Conservation (phyloP, 2,329 filamentous ascomycete species). For the Penicillium sp. region DNA sequence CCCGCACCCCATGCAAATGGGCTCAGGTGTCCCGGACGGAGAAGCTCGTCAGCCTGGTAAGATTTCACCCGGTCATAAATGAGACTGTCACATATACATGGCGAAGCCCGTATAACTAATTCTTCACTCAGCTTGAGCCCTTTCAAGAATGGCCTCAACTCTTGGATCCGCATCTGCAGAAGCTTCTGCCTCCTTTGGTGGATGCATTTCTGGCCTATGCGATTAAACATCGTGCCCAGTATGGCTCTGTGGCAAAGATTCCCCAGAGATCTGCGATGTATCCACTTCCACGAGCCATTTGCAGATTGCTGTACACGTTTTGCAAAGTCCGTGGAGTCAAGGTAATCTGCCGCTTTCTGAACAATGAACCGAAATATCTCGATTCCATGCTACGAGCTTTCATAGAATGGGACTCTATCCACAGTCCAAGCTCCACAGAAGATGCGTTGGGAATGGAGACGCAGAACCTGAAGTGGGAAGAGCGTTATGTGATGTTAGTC, state of each 20-base stretch:
- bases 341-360: conserved; percentile 84
- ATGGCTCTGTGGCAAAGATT: conserved; percentile 37
- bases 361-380: conserved; percentile 81
- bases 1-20: conserved; percentile 39
- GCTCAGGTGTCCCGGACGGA: conserved; percentile 37
- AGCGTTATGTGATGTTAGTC: conserved; percentile 79
- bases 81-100: too few species aligned
- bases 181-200: conserved; percentile 70
- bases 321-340: conserved; percentile 95
- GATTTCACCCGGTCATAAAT: conserved; percentile 11
- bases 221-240: conserved; percentile 39
- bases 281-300: conserved; percentile 68
- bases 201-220: conserved; percentile 71
- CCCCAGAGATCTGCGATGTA: conserved; percentile 38
- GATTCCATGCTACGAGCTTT: conserved; percentile 75
- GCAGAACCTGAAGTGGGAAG: conserved; percentile 69
- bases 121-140: conserved; percentile 61
- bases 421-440: conserved; percentile 12
- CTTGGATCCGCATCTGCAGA: conserved; percentile 76
- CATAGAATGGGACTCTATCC: conserved; percentile 54
- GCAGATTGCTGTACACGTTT: conserved; percentile 77
- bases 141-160: conserved; percentile 96
- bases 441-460: conserved; percentile 19
- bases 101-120: conserved; percentile 13
- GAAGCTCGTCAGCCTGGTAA: conserved; percentile 42